Base-by-base conservation (phyloP, 1,139 yeast species). In the Meyerozyma smithsonii region DNA sequence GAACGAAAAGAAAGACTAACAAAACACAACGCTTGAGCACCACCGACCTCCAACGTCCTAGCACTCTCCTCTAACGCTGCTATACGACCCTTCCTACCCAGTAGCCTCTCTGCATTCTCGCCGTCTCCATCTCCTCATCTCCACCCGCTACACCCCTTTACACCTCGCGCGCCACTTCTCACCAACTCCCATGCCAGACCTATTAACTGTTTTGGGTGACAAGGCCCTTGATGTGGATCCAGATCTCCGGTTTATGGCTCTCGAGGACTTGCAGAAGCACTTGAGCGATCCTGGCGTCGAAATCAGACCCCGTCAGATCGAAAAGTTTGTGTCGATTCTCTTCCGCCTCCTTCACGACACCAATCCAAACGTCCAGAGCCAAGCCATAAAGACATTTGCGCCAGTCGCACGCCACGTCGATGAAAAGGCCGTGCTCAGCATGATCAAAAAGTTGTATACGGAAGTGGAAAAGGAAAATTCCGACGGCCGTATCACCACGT, bases 201-300 rank as follows among this genome's bases (percentile, higher is more conserved):
- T 10, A 7, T 42, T 55, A 34, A 43, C 47, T 30, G 36, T 56
- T 14, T 53, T 71, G 39, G 61, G 55, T 42, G 81, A 80, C 48
- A 71, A 70, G 50, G 77, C 81, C 16, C 65, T 67, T 39, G 85
- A 80, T 49, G 82, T 83, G 18, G 96, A 88, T 52, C 85, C 94
- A 3, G 96, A 88, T 56, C 68, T 84, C 49, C 71, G 96, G 54
- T 87, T 81, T 61, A 88, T 88, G 96, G 95, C 92, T 3, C 66
- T 87, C 46, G 85, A 79, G 50, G 96, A 88, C 55, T 71, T 87
- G 50, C 78, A 76, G 50, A 76, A 74, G 45, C 52, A 66, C 65
- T 45, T 70, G 63, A 42, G 46, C 48, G 50, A 49, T 46, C 49
- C 64, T 38, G 49, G 59, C 37, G 49, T 58, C 46, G 46, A 57